Evolutionary conservation across 2,329 filamentous ascomycete species (phyloP).

Genomic region (Curvularia hawaiiensis): DNA sequence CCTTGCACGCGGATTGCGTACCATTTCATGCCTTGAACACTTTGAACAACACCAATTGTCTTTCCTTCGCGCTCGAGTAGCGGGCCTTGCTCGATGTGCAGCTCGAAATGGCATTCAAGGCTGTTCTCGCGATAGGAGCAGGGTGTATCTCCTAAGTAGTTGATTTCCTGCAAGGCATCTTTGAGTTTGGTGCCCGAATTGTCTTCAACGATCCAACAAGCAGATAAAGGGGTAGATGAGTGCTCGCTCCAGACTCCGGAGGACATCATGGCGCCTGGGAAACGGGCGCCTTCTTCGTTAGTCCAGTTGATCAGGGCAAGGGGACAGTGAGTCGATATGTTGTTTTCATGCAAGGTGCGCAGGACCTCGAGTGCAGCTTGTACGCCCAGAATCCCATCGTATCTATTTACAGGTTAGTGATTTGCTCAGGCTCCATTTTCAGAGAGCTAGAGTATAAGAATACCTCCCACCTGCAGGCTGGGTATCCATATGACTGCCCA

Average conservation of each 20-base stretch:
- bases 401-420: conserved; percentile 49
- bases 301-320: conserved; percentile 79
- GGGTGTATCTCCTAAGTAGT: conserved; percentile 47
- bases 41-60: conserved; percentile 70
- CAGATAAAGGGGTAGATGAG: conserved; percentile 48
- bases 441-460: not conserved
- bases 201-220: conserved; percentile 37
- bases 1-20: conserved; percentile 47
- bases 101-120: conserved; percentile 76
- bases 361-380: conserved; percentile 59
- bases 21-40: conserved; percentile 77
- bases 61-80: conserved; percentile 66
- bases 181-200: conserved; percentile 61
- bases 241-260: conserved; percentile 73
- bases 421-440: fast-evolving
- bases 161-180: conserved; percentile 37
- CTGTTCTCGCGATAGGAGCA: conserved; percentile 64
- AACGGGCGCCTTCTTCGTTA: conserved; percentile 80
- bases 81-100: conserved; percentile 83
- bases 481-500: conserved; percentile 58
- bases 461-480: conserved; percentile 49
- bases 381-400: conserved; percentile 78
- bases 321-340: conserved; percentile 58
- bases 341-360: conserved; percentile 43
- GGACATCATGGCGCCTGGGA: conserved; percentile 73